Base-by-base conservation (phyloP, 2,329 filamentous ascomycete genomes). In the Aspergillus pseudoterreus region DNA sequence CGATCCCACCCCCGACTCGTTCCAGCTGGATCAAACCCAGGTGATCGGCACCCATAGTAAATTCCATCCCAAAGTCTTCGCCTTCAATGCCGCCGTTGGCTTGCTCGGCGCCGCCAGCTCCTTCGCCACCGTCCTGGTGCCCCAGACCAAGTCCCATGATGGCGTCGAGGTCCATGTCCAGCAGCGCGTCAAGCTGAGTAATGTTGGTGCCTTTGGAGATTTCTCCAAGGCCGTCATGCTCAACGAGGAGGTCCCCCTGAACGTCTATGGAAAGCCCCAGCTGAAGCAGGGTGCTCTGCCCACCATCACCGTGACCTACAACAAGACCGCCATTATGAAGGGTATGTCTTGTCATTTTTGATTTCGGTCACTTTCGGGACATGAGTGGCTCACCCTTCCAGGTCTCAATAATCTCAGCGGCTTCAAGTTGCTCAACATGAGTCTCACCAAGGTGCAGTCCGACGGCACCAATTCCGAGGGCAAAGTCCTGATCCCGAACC, bases 401-500 rank as follows among this genome's bases (percentile, higher is more conserved):
- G 82, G 79, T 2, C 71, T 85, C n/a, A 83, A 84, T 65, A 72
- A 74, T 27, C 75, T 86, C 10, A 61, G 71, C 32, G 79, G 78
- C 24, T 78, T 82, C 63, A 70, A 73, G 35, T 68, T 82, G 33
- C 76, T 72, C 14, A 66, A 76, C 30, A 73, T 82, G 60, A 68
- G 70, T 33, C 71, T 83, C 57, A 66, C 78, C 50, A 62, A 69
- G 8, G 66, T 64, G 30, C 51, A 63, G 1, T 51, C 67, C 22
- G 75, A 80, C 55, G 76, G 75, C 43, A 73, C 75, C 51, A 85
- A 84, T 64, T 73, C 83, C 59, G 63, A 75, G 19, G 83, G 80
- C 58, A 75, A 69, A 11, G 77, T 82, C 43, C 71, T 65, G 54
- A 81, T 86, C 45, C 82, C 82, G 53, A 86, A 85, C 63, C 82